phyloP scores from a whole-genome alignment of 805 yeast species.

The Yueomyces sp. region DNA sequence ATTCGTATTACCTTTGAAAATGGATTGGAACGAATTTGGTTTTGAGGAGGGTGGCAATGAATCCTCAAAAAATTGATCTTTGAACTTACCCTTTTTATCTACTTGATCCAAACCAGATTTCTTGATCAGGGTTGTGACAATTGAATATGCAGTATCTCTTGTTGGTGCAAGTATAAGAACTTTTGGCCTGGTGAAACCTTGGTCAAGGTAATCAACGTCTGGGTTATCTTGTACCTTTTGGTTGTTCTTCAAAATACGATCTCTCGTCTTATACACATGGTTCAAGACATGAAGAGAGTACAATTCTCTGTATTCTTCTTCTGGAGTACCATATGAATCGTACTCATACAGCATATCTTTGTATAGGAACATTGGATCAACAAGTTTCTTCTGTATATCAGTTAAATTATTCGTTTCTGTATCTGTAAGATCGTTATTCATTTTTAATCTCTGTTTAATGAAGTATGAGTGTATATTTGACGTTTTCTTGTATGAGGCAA shows the following conservation, averaged over 20 bases:
- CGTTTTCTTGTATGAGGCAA: slow-evolving; percentile 11
- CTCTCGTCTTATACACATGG: slow-evolving; percentile 79
- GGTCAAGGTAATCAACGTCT: slow-evolving; percentile 66
- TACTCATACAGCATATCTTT: slow-evolving; percentile 56
- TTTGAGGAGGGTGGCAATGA: slow-evolving; percentile 37
- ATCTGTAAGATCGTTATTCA: slow-evolving; percentile 18
- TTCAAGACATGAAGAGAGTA: slow-evolving; percentile 64
- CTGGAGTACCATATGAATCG: slow-evolving; percentile 33
- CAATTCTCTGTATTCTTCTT: slow-evolving; percentile 41
- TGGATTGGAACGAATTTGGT: slow-evolving; percentile 70
- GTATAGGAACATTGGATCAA: slow-evolving; percentile 59
- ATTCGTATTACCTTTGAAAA: slow-evolving; percentile 79
- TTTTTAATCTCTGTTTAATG: slow-evolving; percentile 32
- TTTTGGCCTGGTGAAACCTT: slow-evolving; percentile 91
- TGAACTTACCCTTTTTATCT: slow-evolving; percentile 70
- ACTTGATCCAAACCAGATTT: slow-evolving; percentile 59
- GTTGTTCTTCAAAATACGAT: slow-evolving; percentile 67
- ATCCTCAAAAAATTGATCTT: slow-evolving; percentile 48
- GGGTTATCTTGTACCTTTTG: slow-evolving; percentile 34
- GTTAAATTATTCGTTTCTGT: slow-evolving; percentile 20
- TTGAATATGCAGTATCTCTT: slow-evolving; percentile 58
- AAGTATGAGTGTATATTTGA: slow-evolving; percentile 25
- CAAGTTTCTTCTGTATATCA: slow-evolving; percentile 35
- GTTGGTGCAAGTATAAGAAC: slow-evolving; percentile 76
- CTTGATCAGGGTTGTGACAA: slow-evolving; percentile 47